Percentiles rank a stretch among this genome's conserved stretches.
phyloP scores from a whole-genome alignment of 805 yeast genomes.

The Metschnikowia similis region DNA sequence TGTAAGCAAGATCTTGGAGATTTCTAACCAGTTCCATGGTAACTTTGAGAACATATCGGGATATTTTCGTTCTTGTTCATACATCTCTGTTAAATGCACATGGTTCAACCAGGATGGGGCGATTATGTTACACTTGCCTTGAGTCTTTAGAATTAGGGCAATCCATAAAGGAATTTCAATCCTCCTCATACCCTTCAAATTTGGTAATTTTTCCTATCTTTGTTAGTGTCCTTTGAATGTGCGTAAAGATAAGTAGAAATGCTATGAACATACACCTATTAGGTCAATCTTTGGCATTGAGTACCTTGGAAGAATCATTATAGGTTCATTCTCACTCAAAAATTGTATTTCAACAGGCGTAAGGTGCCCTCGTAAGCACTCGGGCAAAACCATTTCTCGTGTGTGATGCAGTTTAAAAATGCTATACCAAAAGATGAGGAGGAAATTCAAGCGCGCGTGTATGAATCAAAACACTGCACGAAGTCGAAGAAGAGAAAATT shows the following conservation, averaged over 20 bases:
- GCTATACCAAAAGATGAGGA: not conserved
- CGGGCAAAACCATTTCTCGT: constrained; percentile 14
- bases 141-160: constrained; percentile 77
- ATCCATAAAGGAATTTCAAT: constrained; percentile 80
- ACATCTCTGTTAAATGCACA: constrained; percentile 47
- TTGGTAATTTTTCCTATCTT: constrained; percentile 49
- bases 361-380: constrained; percentile 36
- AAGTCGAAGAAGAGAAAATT: constrained; percentile 4
- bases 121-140: constrained; percentile 78
- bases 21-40: constrained; percentile 89
- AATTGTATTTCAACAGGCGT: constrained; percentile 78
- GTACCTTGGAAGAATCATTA: constrained; percentile 77
- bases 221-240: constrained; percentile 5
- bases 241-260: not conserved
- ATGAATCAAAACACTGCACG: constrained; percentile 4
- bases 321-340: constrained; percentile 73
- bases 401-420: not conserved
- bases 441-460: constrained; percentile 5
- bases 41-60: constrained; percentile 60
- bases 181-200: constrained; percentile 62
- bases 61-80: constrained; percentile 62
- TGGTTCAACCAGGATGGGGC: constrained; percentile 81
- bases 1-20: constrained; percentile 63
- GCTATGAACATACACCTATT: constrained; percentile 48
- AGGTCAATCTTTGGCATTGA: constrained; percentile 60